Evolutionary conservation across 768 basidiomycete species (phyloP).

Genomic region (Vararia minispora): DNA sequence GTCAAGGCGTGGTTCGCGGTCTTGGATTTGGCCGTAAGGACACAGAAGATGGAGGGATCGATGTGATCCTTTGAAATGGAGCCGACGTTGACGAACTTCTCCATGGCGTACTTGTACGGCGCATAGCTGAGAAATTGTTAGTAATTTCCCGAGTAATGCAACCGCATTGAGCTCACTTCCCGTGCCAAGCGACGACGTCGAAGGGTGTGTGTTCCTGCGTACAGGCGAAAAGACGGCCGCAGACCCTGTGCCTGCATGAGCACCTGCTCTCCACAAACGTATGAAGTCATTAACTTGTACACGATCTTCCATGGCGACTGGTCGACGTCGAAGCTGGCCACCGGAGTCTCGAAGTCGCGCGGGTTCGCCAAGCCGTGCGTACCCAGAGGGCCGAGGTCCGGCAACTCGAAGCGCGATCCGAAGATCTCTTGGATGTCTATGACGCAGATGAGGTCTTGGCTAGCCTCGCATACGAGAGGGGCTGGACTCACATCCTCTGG

Average conservation of each 20-base stretch:
- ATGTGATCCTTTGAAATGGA: slow-evolving; percentile 60
- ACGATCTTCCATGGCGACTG: slow-evolving; percentile 47
- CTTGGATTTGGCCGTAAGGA: slow-evolving; percentile 56
- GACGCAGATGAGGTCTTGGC: not conserved
- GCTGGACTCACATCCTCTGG: slow-evolving; percentile 7
- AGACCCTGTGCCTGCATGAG: slow-evolving; percentile 27
- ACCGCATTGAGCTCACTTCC: slow-evolving; percentile 30
- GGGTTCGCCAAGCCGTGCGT: slow-evolving; percentile 55
- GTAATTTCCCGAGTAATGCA: not conserved
- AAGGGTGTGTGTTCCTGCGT: slow-evolving; percentile 56
- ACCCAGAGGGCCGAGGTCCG: slow-evolving; percentile 56
- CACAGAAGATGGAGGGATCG: slow-evolving; percentile 59
- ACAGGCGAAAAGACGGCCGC: slow-evolving; percentile 42
- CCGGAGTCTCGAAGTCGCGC: slow-evolving; percentile 52
- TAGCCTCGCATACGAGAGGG: not conserved
- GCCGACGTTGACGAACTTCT: slow-evolving; percentile 53
- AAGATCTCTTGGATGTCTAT: slow-evolving; percentile 55
- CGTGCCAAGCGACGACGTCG: slow-evolving; percentile 64
- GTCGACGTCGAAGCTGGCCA: slow-evolving; percentile 59
- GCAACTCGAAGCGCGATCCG: slow-evolving; percentile 50
- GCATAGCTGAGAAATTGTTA: slow-evolving; percentile 34
- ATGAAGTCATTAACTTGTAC: slow-evolving; percentile 12
- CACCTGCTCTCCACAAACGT: not conserved
- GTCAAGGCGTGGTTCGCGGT: slow-evolving; percentile 44
- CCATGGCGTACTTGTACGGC: slow-evolving; percentile 55